Percentiles rank a stretch among this genome's conserved stretches.
Conservation (phyloP, 371 early-diverging fungal genomes). For the Amoeboaphelidium occidentale region DNA sequence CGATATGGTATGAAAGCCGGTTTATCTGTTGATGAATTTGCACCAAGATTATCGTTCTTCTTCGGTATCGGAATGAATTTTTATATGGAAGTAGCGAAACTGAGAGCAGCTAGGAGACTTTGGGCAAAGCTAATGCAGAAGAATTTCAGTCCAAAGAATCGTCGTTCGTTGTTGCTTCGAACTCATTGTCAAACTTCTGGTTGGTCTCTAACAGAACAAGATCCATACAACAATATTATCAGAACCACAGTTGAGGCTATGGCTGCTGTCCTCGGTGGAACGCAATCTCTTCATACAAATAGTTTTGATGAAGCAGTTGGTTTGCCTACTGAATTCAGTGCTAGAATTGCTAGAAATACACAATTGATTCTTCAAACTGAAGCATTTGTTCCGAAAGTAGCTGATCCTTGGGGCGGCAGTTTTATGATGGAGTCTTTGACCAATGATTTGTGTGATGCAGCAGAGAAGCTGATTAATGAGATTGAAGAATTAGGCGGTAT, state of each 20-base stretch:
- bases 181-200: constrained; percentile 73
- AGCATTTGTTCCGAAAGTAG: constrained; percentile 51
- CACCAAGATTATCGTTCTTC: constrained; percentile 66
- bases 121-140: constrained; percentile 56
- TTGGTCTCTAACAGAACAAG: constrained; percentile 68
- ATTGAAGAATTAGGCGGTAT: constrained; percentile 61
- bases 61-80: constrained; percentile 79
- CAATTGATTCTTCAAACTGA: constrained; percentile 63
- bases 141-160: constrained; percentile 39
- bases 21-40: constrained; percentile 59
- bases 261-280: constrained; percentile 65
- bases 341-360: constrained; percentile 63
- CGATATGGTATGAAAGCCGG: constrained; percentile 46
- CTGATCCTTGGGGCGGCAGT: constrained; percentile 69
- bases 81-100: constrained; percentile 75
- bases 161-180: constrained; percentile 44
- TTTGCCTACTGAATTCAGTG: constrained; percentile 50
- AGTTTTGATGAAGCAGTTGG: constrained; percentile 57
- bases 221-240: constrained; percentile 66
- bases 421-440: constrained; percentile 75
- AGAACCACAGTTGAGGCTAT: constrained; percentile 67
- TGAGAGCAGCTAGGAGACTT: constrained; percentile 53
- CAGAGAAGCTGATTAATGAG: constrained; percentile 37
- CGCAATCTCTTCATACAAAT: constrained; percentile 65
- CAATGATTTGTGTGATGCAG: constrained; percentile 36